phyloP scores from a whole-genome alignment of 1,284 basidiomycete genomes.

The Ustilago bromivora region DNA sequence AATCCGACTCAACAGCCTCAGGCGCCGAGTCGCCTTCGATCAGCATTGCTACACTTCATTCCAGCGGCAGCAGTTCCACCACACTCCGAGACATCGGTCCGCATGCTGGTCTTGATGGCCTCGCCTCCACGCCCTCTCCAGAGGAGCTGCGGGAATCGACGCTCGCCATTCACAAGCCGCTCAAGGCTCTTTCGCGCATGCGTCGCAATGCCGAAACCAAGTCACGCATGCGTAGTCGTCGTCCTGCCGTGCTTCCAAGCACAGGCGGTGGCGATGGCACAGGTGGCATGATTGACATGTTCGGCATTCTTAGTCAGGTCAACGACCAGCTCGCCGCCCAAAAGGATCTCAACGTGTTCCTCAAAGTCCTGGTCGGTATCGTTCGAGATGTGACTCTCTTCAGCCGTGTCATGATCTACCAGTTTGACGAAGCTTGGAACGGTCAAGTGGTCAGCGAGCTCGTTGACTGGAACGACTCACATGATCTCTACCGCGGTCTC shows the following conservation, averaged over 20 bases:
- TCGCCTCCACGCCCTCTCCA: conserved; percentile 48
- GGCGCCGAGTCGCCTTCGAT: conserved; percentile 29
- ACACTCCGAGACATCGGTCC: conserved; percentile 17
- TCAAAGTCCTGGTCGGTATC: conserved; percentile 83
- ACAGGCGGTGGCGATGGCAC: conserved; percentile 35
- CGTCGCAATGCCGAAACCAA: conserved; percentile 45
- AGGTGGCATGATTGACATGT: conserved; percentile 62
- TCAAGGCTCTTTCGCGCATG: conserved; percentile 78
- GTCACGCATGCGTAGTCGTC: conserved; percentile 29
- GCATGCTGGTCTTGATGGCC: conserved; percentile 50
- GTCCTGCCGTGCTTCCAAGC: conserved; percentile 33
- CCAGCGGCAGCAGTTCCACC: conserved; percentile 38
- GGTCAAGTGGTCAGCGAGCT: conserved; percentile 84
- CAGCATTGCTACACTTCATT: conserved; percentile 46
- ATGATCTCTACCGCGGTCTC: conserved; percentile 81
- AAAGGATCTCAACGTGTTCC: conserved; percentile 78
- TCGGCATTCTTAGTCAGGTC: conserved; percentile 79
- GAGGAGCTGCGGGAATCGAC: conserved; percentile 80
- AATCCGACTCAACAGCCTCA: conserved; percentile 3
- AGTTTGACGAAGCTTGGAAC: conserved; percentile 78
- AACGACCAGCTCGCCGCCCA: conserved; percentile 84
- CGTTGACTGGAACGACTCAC: conserved; percentile 83
- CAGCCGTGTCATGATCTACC: conserved; percentile 83
- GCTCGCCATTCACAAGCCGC: conserved; percentile 78
- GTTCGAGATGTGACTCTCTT: conserved; percentile 77